Evolutionary conservation across 257 asterid species (phyloP).

Genomic region (Jaltomata sinuosa): DNA sequence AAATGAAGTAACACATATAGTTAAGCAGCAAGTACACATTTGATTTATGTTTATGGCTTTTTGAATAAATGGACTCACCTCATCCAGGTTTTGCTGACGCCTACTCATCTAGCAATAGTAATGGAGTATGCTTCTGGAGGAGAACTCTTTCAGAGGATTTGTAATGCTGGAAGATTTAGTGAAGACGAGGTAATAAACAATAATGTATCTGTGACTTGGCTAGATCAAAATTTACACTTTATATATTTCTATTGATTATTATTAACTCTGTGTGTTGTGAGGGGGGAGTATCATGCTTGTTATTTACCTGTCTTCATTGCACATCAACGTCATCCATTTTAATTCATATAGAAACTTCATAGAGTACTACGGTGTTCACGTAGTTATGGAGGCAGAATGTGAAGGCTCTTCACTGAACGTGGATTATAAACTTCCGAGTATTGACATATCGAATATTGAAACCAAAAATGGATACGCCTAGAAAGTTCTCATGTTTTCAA

Average conservation of each 20-base stretch:
- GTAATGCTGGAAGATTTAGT: conserved; percentile 14
- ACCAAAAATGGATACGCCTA: neutral
- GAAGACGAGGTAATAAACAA: conserved; percentile 7
- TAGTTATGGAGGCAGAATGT: neutral
- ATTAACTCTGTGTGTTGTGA: neutral
- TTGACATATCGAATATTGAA: neutral
- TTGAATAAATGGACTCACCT: neutral
- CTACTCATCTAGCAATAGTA: neutral
- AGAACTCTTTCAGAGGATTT: neutral
- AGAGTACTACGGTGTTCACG: neutral
- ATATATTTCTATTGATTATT: neutral
- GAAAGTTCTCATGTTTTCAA: neutral
- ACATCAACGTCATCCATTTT: neutral
- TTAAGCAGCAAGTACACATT: neutral
- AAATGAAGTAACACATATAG: neutral
- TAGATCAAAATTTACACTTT: neutral
- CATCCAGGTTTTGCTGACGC: neutral
- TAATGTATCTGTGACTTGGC: neutral
- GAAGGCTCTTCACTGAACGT: neutral
- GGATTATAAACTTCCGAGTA: neutral
- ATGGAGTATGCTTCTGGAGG: neutral
- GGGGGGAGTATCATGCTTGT: neutral
- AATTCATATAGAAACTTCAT: neutral
- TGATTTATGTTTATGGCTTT: neutral
- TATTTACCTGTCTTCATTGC: neutral